Percentiles rank a stretch among this genome's conserved stretches.
Conservation (phyloP, 768 basidiomycete species). For the Xerocomellus dryophilus region DNA sequence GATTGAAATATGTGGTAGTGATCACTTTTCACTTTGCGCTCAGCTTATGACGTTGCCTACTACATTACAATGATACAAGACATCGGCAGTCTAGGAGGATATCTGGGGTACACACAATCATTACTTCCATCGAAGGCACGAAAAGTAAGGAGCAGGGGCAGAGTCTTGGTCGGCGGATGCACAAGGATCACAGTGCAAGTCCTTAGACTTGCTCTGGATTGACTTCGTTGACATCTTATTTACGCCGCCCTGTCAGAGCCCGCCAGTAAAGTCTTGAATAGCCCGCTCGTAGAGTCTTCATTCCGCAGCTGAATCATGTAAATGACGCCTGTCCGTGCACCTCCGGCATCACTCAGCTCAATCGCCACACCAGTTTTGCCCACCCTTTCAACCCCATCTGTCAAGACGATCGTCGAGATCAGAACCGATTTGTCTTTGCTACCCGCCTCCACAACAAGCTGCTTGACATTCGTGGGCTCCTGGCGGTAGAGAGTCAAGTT, state of each 20-base stretch:
- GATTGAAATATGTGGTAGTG: conserved; percentile 75
- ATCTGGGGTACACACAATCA: conserved; percentile 6
- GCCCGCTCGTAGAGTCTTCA: conserved; percentile 76
- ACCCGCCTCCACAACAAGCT: conserved; percentile 91
- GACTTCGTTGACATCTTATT: neutral
- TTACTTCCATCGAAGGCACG: neutral
- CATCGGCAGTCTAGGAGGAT: conserved; percentile 11
- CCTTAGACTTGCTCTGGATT: neutral
- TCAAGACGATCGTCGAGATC: conserved; percentile 93
- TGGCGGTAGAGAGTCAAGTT: conserved; percentile 85
- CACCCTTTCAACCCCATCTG: conserved; percentile 96
- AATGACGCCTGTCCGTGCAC: conserved; percentile 87
- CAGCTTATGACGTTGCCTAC: conserved; percentile 42
- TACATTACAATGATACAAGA: conserved; percentile 2
- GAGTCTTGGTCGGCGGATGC: neutral
- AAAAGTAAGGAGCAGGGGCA: neutral
- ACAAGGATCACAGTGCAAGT: neutral
- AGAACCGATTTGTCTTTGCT: conserved; percentile 70
- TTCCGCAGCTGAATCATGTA: conserved; percentile 97
- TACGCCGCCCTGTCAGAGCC: conserved; percentile 72
- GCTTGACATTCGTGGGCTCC: conserved; percentile 86
- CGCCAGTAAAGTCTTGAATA: conserved; percentile 83
- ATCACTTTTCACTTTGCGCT: conserved; percentile 78
- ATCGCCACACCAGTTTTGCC: conserved; percentile 98
- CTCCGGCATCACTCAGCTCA: conserved; percentile 82